Evolutionary conservation across 192 early-diverging fungal genomes (phyloP).

Genomic region (Backusella liffmaniae): DNA sequence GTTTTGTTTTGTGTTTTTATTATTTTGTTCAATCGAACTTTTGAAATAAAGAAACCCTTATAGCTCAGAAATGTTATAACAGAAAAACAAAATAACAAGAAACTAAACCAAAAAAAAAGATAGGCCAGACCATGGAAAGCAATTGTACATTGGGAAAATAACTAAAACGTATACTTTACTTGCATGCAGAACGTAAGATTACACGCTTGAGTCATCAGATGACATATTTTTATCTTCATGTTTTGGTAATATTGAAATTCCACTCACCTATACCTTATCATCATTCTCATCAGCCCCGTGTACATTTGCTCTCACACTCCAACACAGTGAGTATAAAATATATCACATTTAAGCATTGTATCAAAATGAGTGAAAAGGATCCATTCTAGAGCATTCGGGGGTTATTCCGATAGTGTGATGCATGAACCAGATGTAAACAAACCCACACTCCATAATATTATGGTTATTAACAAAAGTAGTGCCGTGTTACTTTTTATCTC

Average conservation of each 20-base stretch:
- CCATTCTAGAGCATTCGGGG: not conserved
- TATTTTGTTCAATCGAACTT: not conserved
- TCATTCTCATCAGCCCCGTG: not conserved
- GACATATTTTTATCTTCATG: constrained; percentile 6
- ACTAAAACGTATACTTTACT: not conserved
- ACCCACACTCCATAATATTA: not conserved
- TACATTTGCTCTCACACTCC: not conserved
- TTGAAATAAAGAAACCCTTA: not conserved
- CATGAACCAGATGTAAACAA: constrained; percentile 4
- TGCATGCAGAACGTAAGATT: constrained; percentile 7
- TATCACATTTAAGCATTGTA: not conserved
- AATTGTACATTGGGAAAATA: constrained; percentile 6
- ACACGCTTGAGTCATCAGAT: not conserved
- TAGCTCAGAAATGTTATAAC: not conserved
- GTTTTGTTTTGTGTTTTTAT: not conserved
- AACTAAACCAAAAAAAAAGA: not conserved
- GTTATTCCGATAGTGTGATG: not conserved
- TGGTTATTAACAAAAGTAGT: not conserved
- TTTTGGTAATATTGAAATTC: constrained; percentile 11
- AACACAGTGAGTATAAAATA: not conserved
- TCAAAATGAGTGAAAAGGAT: not conserved
- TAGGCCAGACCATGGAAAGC: not conserved
- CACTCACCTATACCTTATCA: not conserved
- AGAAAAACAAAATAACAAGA: not conserved
- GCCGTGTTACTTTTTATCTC: not conserved